These are phyloP conservation scores for Suhomyces vadensis DNA, from an alignment of 805 yeast genomes.

Conservation along the genomic window DNA sequence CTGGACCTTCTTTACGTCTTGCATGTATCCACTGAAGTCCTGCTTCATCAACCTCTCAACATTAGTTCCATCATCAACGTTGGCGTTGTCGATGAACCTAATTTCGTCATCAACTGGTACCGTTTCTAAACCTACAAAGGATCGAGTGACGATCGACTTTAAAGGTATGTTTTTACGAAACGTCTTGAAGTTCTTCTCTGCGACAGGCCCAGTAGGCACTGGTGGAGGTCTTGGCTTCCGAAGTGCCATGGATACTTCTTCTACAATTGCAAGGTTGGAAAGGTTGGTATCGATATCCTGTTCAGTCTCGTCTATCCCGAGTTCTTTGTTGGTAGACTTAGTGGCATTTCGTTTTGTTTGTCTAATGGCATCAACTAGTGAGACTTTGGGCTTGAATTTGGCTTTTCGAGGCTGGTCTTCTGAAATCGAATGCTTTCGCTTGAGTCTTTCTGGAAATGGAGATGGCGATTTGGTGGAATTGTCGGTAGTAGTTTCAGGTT, in stretches of 20 bases:
- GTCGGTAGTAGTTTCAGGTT: neutral
- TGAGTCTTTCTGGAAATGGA: conserved; percentile 2
- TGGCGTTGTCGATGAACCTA: conserved; percentile 2
- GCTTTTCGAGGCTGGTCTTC: conserved; percentile 1
- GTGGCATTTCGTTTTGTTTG: conserved; percentile 26
- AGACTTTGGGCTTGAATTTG: conserved; percentile 12
- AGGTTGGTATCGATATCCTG: conserved; percentile 25
- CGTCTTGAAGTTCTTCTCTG: conserved; percentile 39
- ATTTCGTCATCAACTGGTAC: conserved; percentile 11
- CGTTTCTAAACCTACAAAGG: conserved; percentile 27
- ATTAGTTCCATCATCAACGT: neutral
- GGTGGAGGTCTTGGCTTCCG: conserved; percentile 13
- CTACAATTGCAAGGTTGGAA: conserved; percentile 37
- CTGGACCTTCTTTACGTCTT: conserved; percentile 10
- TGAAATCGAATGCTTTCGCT: neutral
- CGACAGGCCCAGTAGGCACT: conserved; percentile 10
- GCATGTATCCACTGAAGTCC: conserved; percentile 16
- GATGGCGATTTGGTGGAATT: too few relatives aligned
- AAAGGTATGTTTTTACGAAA: conserved; percentile 29
- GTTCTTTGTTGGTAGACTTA: conserved; percentile 22
- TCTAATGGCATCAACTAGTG: conserved; percentile 32
- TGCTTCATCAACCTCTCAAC: conserved; percentile 8
- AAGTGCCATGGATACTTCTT: conserved; percentile 20
- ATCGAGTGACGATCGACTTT: conserved; percentile 27
- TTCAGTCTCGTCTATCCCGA: conserved; percentile 28